phyloP scores from a whole-genome alignment of 495 filamentous ascomycete genomes.

The Cladorrhinum samala region DNA sequence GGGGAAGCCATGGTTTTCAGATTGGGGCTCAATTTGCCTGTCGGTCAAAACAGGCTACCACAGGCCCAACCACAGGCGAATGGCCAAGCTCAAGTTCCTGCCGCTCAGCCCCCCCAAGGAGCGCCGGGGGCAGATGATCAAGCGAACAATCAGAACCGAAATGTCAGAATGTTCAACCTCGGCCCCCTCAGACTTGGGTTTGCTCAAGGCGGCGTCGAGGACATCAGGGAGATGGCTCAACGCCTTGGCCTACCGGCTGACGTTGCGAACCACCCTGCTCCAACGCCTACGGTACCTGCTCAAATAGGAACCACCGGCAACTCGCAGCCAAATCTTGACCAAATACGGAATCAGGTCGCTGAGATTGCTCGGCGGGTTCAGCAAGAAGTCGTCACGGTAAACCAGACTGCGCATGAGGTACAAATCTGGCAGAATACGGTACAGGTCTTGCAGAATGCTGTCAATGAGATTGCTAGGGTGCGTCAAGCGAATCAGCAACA shows the following conservation, averaged over 20 bases:
- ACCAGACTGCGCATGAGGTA: constrained; percentile 49
- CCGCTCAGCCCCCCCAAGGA: constrained; percentile 62
- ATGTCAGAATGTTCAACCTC: constrained; percentile 53
- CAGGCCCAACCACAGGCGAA: constrained; percentile 22
- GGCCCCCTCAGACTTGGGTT: constrained; percentile 55
- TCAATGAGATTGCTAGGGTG: constrained; percentile 48
- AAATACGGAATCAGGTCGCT: constrained; percentile 51
- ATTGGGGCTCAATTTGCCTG: constrained; percentile 24
- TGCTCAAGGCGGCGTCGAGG: constrained; percentile 43
- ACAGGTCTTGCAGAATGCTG: constrained; percentile 43
- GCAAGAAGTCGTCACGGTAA: constrained; percentile 38
- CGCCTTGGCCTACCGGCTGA: constrained; percentile 29
- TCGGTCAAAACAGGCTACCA: constrained; percentile 21
- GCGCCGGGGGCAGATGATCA: constrained; percentile 27
- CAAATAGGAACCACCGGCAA: constrained; percentile 10
- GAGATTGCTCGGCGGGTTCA: constrained; percentile 61
- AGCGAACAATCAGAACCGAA: constrained; percentile 23
- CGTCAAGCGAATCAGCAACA: constrained; percentile 19
- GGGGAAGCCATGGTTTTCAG: constrained; percentile 27
- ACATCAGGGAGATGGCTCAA: constrained; percentile 43
- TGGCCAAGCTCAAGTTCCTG: constrained; percentile 22
- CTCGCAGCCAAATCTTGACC: constrained; percentile 17
- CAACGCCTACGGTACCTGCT: constrained; percentile 20
- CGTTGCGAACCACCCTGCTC: constrained; percentile 10
- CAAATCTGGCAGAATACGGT: constrained; percentile 28